phyloP scores from a whole-genome alignment of 2,329 filamentous ascomycete genomes.

The Talaromyces sp. region DNA sequence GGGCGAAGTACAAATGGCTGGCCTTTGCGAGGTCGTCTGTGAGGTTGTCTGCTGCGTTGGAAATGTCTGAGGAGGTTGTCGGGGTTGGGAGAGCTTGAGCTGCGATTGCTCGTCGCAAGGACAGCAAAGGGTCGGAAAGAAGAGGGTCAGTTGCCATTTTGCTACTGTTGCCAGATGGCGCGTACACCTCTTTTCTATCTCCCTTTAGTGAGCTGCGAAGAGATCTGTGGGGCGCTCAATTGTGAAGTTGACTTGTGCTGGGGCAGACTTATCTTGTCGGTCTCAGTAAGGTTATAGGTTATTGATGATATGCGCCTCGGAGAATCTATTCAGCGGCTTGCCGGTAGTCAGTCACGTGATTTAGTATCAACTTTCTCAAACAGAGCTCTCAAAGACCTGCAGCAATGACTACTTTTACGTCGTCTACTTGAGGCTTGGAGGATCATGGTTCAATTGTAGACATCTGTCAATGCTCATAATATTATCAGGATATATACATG shows the following conservation, averaged over 20 bases:
- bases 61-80: slow-evolving; percentile 63
- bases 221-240: neutral
- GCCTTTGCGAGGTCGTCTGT: slow-evolving; percentile 66
- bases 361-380: neutral
- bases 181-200: neutral
- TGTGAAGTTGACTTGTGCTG: neutral
- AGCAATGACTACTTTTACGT: neutral
- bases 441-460: neutral
- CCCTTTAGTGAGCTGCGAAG: neutral
- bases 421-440: neutral
- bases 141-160: slow-evolving; percentile 53
- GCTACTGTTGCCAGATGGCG: neutral
- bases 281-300: neutral
- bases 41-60: slow-evolving; percentile 53
- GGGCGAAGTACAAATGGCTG: slow-evolving; percentile 72
- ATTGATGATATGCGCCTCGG: slow-evolving; percentile 1
- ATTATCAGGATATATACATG: neutral
- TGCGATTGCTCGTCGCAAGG: slow-evolving; percentile 79
- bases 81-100: slow-evolving; percentile 67
- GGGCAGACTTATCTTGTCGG: neutral
- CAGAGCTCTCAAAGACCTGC: neutral
- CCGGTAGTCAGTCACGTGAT: slow-evolving; percentile 13
- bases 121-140: slow-evolving; percentile 70
- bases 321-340: neutral
- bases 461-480: neutral